phyloP scores from a whole-genome alignment of 805 yeast genomes.

The Metschnikowia anglica region DNA sequence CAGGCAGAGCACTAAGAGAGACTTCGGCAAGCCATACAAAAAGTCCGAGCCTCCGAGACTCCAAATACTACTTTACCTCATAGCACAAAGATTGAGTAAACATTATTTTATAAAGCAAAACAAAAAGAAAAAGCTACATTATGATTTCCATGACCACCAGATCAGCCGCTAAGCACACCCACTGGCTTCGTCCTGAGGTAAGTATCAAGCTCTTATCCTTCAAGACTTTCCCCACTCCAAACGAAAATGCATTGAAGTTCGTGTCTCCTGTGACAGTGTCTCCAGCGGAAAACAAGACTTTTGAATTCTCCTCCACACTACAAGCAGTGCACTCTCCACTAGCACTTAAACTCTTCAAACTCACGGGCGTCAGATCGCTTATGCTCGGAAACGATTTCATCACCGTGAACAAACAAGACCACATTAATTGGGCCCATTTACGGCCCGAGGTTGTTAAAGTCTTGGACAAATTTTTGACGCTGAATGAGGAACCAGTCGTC shows the following conservation, averaged over 20 bases:
- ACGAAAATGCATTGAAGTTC: slow-evolving; percentile 72
- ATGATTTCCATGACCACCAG: slow-evolving; percentile 2
- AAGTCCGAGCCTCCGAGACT: not conserved
- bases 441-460: slow-evolving; percentile 63
- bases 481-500: slow-evolving; percentile 38
- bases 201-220: slow-evolving; percentile 32
- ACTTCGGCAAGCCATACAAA: not conserved
- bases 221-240: slow-evolving; percentile 63
- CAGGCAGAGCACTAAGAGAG: no score
- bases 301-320: slow-evolving; percentile 52
- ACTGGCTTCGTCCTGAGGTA: slow-evolving; percentile 1
- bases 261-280: slow-evolving; percentile 49
- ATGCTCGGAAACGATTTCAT: slow-evolving; percentile 75
- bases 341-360: slow-evolving; percentile 57
- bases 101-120: not conserved
- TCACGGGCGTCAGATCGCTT: slow-evolving; percentile 65
- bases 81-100: not conserved
- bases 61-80: not conserved
- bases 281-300: slow-evolving; percentile 47
- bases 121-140: not conserved
- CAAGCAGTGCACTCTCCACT: slow-evolving; percentile 63
- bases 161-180: slow-evolving; percentile 12
- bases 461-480: slow-evolving; percentile 48
- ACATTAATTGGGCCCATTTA: slow-evolving; percentile 56
- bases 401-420: slow-evolving; percentile 66